phyloP scores from a whole-genome alignment of 2,329 filamentous ascomycete genomes.

The Penicillium palitans region DNA sequence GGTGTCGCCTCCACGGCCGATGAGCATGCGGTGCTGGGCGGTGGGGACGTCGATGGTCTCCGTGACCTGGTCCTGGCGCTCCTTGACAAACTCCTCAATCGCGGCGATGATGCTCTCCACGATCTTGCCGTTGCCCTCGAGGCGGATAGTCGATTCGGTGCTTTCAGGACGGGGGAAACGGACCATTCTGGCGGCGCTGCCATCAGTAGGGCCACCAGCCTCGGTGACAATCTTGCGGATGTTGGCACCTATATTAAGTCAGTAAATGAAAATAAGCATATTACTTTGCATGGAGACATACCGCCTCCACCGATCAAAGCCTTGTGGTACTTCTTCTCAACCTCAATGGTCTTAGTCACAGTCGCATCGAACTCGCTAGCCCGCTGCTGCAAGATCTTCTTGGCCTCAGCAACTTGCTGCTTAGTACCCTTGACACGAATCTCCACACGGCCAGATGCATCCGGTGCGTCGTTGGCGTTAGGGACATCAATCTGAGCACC shows the following conservation, averaged over 20 bases:
- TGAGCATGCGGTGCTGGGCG: conserved; percentile 86
- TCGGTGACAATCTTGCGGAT: conserved; percentile 82
- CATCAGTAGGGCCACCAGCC: conserved; percentile 86
- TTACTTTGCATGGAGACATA: conserved; percentile 50
- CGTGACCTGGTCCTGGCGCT: conserved; percentile 79
- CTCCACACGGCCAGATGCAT: conserved; percentile 69
- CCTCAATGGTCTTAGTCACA: conserved; percentile 77
- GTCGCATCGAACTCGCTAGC: conserved; percentile 85
- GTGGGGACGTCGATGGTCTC: conserved; percentile 78
- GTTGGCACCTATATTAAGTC: conserved; percentile 66
- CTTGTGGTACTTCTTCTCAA: conserved; percentile 90
- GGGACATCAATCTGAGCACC: conserved; percentile 92
- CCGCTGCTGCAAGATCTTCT: conserved; percentile 85
- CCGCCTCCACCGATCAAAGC: conserved; percentile 85
- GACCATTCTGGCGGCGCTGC: conserved; percentile 82
- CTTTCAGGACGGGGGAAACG: conserved; percentile 90
- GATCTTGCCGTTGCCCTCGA: conserved; percentile 80
- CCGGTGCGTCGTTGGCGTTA: conserved; percentile 68
- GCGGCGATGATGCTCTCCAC: conserved; percentile 85
- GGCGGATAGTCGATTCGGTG: conserved; percentile 77
- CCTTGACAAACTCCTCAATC: conserved; percentile 77
- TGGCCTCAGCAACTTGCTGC: conserved; percentile 83
- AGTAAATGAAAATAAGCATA: conserved; percentile 30
- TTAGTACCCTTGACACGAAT: conserved; percentile 93
- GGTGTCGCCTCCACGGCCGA: conserved; percentile 86